phyloP scores from a whole-genome alignment of 371 early-diverging fungal genomes.

The Mortierella sp. region DNA sequence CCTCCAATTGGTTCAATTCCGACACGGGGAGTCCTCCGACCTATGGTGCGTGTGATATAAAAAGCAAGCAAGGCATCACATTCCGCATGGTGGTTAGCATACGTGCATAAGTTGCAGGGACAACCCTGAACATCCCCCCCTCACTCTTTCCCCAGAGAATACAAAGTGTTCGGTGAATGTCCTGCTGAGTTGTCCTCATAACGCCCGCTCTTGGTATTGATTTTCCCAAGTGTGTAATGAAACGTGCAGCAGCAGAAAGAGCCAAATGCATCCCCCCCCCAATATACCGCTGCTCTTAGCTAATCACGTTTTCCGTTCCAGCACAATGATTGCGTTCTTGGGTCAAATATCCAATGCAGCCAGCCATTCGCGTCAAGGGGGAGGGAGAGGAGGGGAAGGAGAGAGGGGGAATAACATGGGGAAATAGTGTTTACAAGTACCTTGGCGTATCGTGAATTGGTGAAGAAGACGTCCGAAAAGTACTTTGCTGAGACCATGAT shows the following conservation, averaged over 20 bases:
- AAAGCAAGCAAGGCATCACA: neutral
- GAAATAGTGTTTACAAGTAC: conserved; percentile 43
- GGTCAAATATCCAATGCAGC: neutral
- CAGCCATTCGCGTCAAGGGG: too few species aligned
- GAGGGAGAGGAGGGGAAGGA: too few species aligned
- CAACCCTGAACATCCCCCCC: too few species aligned
- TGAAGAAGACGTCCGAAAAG: conserved; percentile 90
- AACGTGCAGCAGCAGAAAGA: neutral
- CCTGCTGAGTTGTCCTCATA: too few species aligned
- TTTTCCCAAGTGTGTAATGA: neutral
- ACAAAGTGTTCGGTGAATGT: too few species aligned
- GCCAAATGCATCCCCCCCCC: neutral
- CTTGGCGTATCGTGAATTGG: conserved; percentile 90
- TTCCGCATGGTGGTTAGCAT: neutral
- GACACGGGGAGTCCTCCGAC: conserved; percentile 92
- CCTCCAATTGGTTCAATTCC: conserved; percentile 90
- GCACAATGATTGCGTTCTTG: conserved; percentile 13
- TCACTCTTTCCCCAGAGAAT: too few species aligned
- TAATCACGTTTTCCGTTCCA: conserved; percentile 27
- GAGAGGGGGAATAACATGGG: too few species aligned
- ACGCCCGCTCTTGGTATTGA: too few species aligned
- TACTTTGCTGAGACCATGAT: conserved; percentile 87
- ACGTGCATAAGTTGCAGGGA: neutral
- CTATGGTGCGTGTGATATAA: conserved; percentile 44
- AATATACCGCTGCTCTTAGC: conserved; percentile 25